Base-by-base conservation (phyloP, 305 asterid species). In the Solanum hybrid region DNA sequence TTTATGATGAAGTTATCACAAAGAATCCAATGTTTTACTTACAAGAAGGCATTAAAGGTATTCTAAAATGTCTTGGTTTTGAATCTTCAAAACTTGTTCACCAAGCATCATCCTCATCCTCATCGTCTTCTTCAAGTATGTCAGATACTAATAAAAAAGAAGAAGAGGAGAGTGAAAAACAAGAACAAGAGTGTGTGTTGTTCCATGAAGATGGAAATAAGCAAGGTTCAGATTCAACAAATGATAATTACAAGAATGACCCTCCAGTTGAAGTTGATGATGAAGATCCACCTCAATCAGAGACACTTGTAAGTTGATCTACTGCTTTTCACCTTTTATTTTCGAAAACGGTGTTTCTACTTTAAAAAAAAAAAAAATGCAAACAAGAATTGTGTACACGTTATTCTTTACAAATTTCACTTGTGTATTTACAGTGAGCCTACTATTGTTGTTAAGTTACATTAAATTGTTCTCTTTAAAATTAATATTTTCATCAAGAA, bases 61-160 rank as follows among this genome's bases (percentile, higher is more conserved):
- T 87, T 29, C 89, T 87, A 29, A 87, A 87, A 11, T 87, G 73
- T 5, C 89, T 87, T 73, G 89, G 89, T 73, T 36, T 87, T 73
- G 71, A 84, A 84, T 84, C 73, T 46, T 18, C 87, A 82, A 82
- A 28, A 42, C 87, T 64, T 13, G 36, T 26, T 11, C 34, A 71
- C 11, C 33, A 24, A 61, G 11, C 71, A 61, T 18, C 69, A 7
- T 57, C 71, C 0, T 8, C 71, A 18, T 61, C 71, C n/a, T 34
- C 71, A 1, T 61, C 71, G 0, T 11, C 33, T 2, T 81, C 69
- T 13, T 11, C 73, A 10, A 83, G 40, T 29, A 83, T 29, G 28
- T 46, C 73, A 20, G 4, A 57, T 51, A 26, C 9, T 10, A 77
- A 79, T 3, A 36, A 80, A 12, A 37, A n/a, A 39, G 35, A 82